These are phyloP conservation scores for Teratosphaeria nubilosa DNA, from an alignment of 2,329 filamentous ascomycete species.

Conservation along the genomic window DNA sequence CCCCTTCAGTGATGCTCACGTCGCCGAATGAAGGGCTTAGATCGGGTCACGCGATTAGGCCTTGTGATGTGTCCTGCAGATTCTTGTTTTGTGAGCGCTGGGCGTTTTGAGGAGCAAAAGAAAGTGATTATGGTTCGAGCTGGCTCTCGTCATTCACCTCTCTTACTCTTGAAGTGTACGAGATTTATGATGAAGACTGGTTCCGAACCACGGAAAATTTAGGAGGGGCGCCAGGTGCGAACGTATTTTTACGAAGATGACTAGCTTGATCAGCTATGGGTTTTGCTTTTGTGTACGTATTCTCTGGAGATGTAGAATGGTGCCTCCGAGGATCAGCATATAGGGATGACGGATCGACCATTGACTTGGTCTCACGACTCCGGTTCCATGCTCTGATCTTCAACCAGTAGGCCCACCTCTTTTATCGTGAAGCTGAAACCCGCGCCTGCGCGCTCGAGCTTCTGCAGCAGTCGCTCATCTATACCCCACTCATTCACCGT, in stretches of 20 bases:
- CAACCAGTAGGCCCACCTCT: neutral
- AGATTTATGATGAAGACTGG: neutral
- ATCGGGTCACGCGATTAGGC: neutral
- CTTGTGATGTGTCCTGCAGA: neutral
- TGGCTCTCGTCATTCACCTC: neutral
- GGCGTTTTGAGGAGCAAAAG: neutral
- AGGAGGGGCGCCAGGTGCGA: neutral
- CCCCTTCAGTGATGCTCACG: conserved; percentile 25
- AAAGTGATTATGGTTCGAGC: neutral
- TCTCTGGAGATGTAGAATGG: neutral
- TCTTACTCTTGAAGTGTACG: neutral
- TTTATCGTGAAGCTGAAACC: conserved; percentile 17
- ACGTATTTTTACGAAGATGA: neutral
- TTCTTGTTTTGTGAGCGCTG: neutral
- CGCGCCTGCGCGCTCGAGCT: conserved; percentile 7
- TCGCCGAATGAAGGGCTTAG: conserved; percentile 6
- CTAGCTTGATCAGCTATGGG: neutral
- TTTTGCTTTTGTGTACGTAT: neutral
- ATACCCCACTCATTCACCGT: conserved; percentile 20
- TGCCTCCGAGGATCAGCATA: neutral
- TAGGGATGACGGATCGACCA: neutral
- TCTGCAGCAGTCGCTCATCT: conserved; percentile 13
- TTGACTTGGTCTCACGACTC: neutral
- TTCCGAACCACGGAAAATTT: neutral
- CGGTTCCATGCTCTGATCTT: neutral